A percentile compares a stretch with the other conserved stretches of the same genome.
phyloP scores from a whole-genome alignment of 768 basidiomycete species.

The Lentinula guzmanii region DNA sequence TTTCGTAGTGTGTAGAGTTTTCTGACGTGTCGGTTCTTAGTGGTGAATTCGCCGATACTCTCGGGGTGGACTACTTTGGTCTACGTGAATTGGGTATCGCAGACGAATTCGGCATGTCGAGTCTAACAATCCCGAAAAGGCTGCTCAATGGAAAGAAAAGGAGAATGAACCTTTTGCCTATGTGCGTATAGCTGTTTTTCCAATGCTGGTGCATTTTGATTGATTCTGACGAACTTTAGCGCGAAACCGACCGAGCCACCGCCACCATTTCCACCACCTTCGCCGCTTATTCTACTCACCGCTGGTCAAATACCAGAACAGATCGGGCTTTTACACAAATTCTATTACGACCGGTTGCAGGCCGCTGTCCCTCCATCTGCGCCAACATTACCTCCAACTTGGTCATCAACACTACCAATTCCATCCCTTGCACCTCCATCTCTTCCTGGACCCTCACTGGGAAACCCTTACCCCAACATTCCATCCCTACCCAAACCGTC shows the following conservation, averaged over 20 bases:
- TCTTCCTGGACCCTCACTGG: constrained; percentile 13
- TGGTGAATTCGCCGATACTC: constrained; percentile 80
- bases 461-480: constrained; percentile 7
- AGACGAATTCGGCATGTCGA: constrained; percentile 73
- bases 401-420: constrained; percentile 6
- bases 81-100: constrained; percentile 85
- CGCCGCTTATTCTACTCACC: constrained; percentile 70
- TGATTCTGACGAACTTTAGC: constrained; percentile 23
- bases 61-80: constrained; percentile 93
- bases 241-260: constrained; percentile 69
- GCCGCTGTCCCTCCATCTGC: constrained; percentile 26
- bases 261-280: constrained; percentile 80
- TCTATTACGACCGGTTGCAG: constrained; percentile 58
- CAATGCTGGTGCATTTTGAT: constrained; percentile 1
- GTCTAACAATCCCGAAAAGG: constrained; percentile 71
- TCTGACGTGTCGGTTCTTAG: constrained; percentile 23
- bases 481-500: background rate
- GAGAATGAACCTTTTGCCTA: constrained; percentile 29
- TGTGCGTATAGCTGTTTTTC: constrained; percentile 33
- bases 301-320: constrained; percentile 64
- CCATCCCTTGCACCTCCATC: constrained; percentile 10
- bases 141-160: constrained; percentile 64
- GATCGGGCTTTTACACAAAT: constrained; percentile 78
- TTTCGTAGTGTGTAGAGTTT: background rate
- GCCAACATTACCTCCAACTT: constrained; percentile 14